Evolutionary conservation across 768 basidiomycete species (phyloP).

Genomic region (Suillus americanus): DNA sequence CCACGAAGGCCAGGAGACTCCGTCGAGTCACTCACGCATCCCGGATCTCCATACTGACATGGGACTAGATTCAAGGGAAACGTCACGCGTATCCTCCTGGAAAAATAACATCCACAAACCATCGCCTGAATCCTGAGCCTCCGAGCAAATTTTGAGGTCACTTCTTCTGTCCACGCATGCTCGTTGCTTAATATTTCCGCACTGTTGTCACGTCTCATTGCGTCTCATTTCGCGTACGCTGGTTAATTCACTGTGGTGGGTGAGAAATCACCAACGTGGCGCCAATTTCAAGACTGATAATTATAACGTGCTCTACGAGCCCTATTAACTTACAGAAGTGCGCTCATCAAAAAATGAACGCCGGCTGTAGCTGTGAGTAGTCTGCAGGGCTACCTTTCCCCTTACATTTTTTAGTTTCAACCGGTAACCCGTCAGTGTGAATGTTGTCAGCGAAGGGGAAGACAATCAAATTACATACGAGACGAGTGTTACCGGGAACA

Average conservation of each 20-base stretch:
- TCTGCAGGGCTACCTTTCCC: slow-evolving; percentile 25
- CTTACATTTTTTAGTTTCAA: slow-evolving; percentile 47
- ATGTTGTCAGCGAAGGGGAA: slow-evolving; percentile 40
- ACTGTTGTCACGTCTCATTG: not conserved
- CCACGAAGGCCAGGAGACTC: not conserved
- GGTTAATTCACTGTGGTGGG: not conserved
- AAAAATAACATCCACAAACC: not conserved
- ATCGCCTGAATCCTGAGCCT: not conserved
- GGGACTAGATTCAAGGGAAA: not conserved
- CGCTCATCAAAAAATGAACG: slow-evolving; percentile 5
- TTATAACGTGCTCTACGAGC: not conserved
- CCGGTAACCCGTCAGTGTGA: slow-evolving; percentile 42
- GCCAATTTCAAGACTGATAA: not conserved
- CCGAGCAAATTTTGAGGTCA: not conserved
- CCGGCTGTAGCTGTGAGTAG: slow-evolving; percentile 10
- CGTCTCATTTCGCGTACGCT: not conserved
- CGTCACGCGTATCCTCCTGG: not conserved
- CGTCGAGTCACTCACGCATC: not conserved
- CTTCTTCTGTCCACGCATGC: not conserved
- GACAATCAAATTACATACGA: slow-evolving; percentile 46
- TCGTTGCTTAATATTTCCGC: not conserved
- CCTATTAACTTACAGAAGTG: not conserved
- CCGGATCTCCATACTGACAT: not conserved
- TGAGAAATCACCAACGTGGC: slow-evolving; percentile 3
- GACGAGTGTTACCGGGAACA: slow-evolving; percentile 34